Evolutionary conservation across 345 rosid genomes (phyloP).

Genomic region (Dovyalis caffra): DNA sequence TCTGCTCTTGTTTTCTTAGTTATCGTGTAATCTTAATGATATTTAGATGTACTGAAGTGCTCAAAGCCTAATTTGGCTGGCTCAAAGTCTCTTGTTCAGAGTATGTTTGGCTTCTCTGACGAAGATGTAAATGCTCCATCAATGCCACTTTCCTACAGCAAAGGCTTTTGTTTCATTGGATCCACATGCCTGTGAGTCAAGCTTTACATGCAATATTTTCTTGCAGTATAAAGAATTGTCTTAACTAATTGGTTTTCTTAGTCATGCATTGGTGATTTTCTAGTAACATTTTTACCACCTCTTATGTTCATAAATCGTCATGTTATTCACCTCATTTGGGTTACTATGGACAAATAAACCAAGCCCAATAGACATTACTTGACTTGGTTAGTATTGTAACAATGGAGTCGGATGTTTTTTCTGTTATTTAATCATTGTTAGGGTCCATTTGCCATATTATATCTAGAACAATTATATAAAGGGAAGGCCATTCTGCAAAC

Average conservation of each 20-base stretch:
- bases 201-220: not conserved
- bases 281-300: not conserved
- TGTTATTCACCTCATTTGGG: not conserved
- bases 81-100: slow-evolving; percentile 47
- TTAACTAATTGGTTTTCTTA: not conserved
- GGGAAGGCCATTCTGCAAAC: not conserved
- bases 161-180: slow-evolving; percentile 36
- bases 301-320: not conserved
- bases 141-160: slow-evolving; percentile 38
- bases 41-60: slow-evolving; percentile 52
- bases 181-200: slow-evolving; percentile 78
- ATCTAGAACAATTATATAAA: not conserved
- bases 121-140: slow-evolving; percentile 29
- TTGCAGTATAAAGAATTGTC: not conserved
- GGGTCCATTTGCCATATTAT: not conserved
- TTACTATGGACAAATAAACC: not conserved
- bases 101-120: slow-evolving; percentile 47
- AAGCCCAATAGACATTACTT: not conserved
- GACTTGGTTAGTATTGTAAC: not conserved
- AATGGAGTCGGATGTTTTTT: not conserved
- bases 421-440: not conserved
- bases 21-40: slow-evolving; percentile 41
- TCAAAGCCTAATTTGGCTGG: slow-evolving; percentile 43
- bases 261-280: not conserved
- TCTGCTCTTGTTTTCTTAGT: not conserved